phyloP scores from a whole-genome alignment of 2,329 filamentous ascomycete genomes.

The Nakataea oryzae region DNA sequence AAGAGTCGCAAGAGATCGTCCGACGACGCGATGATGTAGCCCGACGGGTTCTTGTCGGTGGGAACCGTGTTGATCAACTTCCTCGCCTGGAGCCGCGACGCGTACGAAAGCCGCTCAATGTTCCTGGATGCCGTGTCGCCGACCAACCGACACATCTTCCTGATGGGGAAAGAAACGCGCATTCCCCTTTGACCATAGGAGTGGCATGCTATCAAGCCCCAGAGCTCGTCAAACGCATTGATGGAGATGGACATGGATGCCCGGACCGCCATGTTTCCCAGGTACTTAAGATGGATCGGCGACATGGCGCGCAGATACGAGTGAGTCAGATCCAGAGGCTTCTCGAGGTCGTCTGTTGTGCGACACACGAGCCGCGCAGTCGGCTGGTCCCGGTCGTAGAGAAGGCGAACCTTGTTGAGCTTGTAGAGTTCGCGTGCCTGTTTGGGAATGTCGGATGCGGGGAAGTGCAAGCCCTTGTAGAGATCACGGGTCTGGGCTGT shows the following conservation, averaged over 20 bases:
- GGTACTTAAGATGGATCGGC: constrained; percentile 79
- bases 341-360: constrained; percentile 60
- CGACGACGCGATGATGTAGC: constrained; percentile 83
- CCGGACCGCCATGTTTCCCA: constrained; percentile 82
- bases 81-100: constrained; percentile 71
- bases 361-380: constrained; percentile 77
- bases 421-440: constrained; percentile 86
- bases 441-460: constrained; percentile 75
- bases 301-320: constrained; percentile 83
- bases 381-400: constrained; percentile 75
- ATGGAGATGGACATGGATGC: constrained; percentile 93
- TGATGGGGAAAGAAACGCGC: constrained; percentile 84
- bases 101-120: constrained; percentile 79
- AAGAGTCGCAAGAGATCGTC: constrained; percentile 78
- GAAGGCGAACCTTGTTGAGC: constrained; percentile 76
- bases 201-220: constrained; percentile 83
- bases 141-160: constrained; percentile 83
- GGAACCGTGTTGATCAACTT: constrained; percentile 83
- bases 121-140: constrained; percentile 80
- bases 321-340: constrained; percentile 72
- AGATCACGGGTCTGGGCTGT: constrained; percentile 69
- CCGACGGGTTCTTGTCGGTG: constrained; percentile 70
- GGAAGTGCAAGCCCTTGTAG: constrained; percentile 81
- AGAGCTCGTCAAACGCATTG: constrained; percentile 74
- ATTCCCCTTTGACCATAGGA: constrained; percentile 68